Percentiles rank a stretch among this genome's conserved stretches.
Evolutionary conservation across 2,329 filamentous ascomycete species (phyloP).

Genomic region (Cyphellophora europaea): DNA sequence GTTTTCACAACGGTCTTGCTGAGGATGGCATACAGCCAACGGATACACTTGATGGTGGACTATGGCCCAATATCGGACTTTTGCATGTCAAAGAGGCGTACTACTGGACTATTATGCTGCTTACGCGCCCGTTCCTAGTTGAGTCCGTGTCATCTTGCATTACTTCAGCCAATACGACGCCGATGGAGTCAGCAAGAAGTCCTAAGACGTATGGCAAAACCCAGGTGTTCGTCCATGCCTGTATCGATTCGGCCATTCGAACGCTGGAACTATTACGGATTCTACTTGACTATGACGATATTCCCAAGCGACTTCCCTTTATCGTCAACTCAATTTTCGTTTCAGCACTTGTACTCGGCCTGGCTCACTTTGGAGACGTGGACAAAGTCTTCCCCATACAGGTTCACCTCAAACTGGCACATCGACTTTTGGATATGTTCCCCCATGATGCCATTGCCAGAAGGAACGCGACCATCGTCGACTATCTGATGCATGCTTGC

Average conservation of each 20-base stretch:
- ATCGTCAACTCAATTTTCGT: conserved; percentile 39
- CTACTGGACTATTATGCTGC: conserved; percentile 30
- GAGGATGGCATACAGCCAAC: conserved; percentile 8
- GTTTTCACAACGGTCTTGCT: conserved; percentile 9
- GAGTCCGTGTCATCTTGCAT: conserved; percentile 15
- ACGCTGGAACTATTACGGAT: conserved; percentile 30
- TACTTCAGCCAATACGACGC: not conserved
- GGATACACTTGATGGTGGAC: not conserved
- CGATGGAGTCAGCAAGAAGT: too few species aligned
- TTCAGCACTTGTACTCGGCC: conserved; percentile 34
- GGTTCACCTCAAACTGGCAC: conserved; percentile 25
- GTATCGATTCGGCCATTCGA: conserved; percentile 32
- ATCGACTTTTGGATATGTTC: conserved; percentile 24
- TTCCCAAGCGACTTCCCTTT: conserved; percentile 36
- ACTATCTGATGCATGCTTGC: conserved; percentile 3
- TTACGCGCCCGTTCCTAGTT: conserved; percentile 28
- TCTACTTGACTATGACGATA: conserved; percentile 23
- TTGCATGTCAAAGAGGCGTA: conserved; percentile 28
- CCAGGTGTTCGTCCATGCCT: conserved; percentile 20
- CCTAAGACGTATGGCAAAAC: too few species aligned
- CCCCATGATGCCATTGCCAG: conserved; percentile 20
- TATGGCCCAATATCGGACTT: conserved; percentile 21
- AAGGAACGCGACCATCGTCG: conserved; percentile 2
- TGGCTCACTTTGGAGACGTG: conserved; percentile 37
- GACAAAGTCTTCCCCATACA: conserved; percentile 28